phyloP scores from a whole-genome alignment of 495 filamentous ascomycete species.

The Pyrenopolyporus hunteri region DNA sequence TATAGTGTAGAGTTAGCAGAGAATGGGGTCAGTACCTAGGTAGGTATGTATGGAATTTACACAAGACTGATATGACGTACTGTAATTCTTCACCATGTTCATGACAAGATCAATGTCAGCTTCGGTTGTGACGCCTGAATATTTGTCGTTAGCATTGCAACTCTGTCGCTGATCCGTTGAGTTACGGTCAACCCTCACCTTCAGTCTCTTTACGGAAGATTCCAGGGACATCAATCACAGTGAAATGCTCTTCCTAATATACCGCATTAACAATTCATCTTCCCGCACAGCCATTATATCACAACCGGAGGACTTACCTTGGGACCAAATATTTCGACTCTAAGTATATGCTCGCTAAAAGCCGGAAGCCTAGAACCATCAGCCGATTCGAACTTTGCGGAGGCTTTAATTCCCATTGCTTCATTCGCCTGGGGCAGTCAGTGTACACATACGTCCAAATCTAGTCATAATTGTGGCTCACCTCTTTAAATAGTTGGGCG shows the following conservation, averaged over 20 bases:
- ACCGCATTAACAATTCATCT: background rate
- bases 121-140: conserved; percentile 47
- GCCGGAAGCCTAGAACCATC: conserved; percentile 38
- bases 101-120: conserved; percentile 55
- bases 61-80: conserved; percentile 35
- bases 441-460: background rate
- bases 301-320: conserved; percentile 33
- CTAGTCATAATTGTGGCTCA: conserved; percentile 7
- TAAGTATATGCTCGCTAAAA: conserved; percentile 65
- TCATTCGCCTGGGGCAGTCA: conserved; percentile 46
- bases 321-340: conserved; percentile 64
- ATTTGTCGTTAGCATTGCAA: background rate
- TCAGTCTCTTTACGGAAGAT: conserved; percentile 62
- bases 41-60: background rate
- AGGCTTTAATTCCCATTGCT: conserved; percentile 51
- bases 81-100: conserved; percentile 62
- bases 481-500: conserved; percentile 39
- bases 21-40: background rate
- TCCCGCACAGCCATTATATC: background rate
- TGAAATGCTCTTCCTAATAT: conserved; percentile 56
- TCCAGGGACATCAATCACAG: conserved; percentile 66
- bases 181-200: conserved; percentile 29
- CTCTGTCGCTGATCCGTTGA: background rate
- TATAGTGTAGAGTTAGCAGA: conserved; percentile 13
- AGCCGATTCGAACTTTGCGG: conserved; percentile 1